Evolutionary conservation across 331 rosid species (phyloP), one percentile per base, ranked within the genome.

Genomic region (Saraca asoca): DNA sequence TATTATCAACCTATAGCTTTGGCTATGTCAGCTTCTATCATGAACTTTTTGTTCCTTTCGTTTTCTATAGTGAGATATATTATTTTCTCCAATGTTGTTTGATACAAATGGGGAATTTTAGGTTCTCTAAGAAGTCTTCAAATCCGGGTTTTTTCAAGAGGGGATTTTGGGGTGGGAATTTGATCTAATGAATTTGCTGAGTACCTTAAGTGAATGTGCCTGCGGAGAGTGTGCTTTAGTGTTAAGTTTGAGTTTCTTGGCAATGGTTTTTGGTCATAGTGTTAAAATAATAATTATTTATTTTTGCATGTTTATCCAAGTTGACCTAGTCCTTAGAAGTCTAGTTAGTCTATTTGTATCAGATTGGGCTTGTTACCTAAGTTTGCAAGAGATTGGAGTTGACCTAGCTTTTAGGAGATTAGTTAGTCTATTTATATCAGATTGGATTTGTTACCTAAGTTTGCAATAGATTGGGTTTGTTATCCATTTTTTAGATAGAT

Each of bases 201-300:
- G 72, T 74, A 64, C 98, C 96, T 87, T 2, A 84, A 85, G 46
- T 85, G 83, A 66, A 91, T 91, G 0, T 89, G 73, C 18, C 96
- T 79, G 0, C 78, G 77, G 7, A 91, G 80, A 1, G 93, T 91
- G 68, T 89, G 95, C 37, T 91, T 91, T 0, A 92, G 98, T 9
- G 90, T 89, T 49, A 91, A 66, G 56, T 81, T 72, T 2, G 78
- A 50, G 53, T 81, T 75, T 60, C 66, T 58, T 9, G 80, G 77
- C 19, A 91, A 68, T 19, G 85, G 59, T 68, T 86, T n/a, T n/a
- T n/a, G n/a, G n/a, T n/a, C n/a, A n/a, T n/a, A n/a, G n/a, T n/a
- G n/a, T n/a, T n/a, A n/a, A n/a, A n/a, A n/a, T n/a, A n/a, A n/a
- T n/a, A n/a, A n/a, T n/a, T n/a, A n/a, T n/a, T n/a, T n/a, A n/a